These are phyloP conservation scores for Chlamydomonas incerta DNA, from an alignment of 139 green algal genomes.

Conservation along the genomic window DNA sequence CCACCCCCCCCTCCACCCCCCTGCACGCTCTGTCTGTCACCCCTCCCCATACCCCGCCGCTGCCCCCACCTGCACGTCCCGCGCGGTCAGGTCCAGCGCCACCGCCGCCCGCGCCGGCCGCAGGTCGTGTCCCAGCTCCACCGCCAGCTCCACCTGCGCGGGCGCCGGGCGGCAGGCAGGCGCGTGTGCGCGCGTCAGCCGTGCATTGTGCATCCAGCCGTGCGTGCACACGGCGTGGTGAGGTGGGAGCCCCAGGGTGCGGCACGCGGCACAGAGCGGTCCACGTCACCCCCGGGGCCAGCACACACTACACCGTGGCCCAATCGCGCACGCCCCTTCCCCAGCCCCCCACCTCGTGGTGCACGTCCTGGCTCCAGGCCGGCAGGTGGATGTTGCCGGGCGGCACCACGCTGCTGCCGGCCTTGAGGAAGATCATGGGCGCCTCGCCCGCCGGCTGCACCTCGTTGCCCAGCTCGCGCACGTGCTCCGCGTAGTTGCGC, in stretches of 20 bases:
- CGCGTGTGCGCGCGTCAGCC: too few species aligned
- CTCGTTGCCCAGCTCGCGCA: slow-evolving; percentile 48
- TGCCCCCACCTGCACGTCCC: slow-evolving; percentile 49
- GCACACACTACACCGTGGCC: too few species aligned
- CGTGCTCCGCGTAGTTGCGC: slow-evolving; percentile 44
- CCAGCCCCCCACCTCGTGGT: slow-evolving; percentile 36
- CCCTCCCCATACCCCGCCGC: slow-evolving; percentile 22
- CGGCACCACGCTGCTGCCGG: slow-evolving; percentile 1
- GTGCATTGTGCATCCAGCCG: too few species aligned
- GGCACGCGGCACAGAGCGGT: too few species aligned
- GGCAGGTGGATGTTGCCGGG: slow-evolving; percentile 14
- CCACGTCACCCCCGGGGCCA: too few species aligned
- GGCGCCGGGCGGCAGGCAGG: too few species aligned
- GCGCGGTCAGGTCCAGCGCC: slow-evolving; percentile 49
- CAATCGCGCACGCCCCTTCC: too few species aligned
- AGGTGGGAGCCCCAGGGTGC: too few species aligned
- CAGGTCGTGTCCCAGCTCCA: slow-evolving; percentile 49
- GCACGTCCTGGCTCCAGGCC: slow-evolving; percentile 22
- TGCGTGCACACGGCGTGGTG: too few species aligned
- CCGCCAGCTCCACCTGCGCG: slow-evolving; percentile 50
- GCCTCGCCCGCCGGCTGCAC: too few species aligned
- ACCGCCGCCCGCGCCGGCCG: slow-evolving; percentile 38
- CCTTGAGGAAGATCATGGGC: slow-evolving; percentile 56
- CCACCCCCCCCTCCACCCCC: not conserved
- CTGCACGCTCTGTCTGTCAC: not conserved